Evolutionary conservation across 495 filamentous ascomycete genomes (phyloP).

Genomic region (Thozetella sp.): DNA sequence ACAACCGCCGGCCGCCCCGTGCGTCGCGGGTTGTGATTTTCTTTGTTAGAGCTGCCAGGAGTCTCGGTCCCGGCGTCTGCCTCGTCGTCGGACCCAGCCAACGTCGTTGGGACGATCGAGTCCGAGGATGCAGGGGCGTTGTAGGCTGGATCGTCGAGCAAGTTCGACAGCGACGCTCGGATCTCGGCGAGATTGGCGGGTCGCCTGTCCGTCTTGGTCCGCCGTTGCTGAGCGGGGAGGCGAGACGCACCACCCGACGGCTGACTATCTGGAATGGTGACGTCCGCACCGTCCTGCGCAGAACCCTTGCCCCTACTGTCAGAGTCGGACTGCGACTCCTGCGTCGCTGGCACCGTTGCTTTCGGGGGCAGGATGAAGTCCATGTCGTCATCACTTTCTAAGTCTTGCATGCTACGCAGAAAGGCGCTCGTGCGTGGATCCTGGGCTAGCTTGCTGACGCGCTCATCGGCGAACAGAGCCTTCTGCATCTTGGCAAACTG

Average conservation of each 20-base stretch:
- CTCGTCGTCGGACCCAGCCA: slow-evolving; percentile 39
- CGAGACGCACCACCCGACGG: slow-evolving; percentile 22
- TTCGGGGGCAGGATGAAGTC: slow-evolving; percentile 66
- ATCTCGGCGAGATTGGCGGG: slow-evolving; percentile 76
- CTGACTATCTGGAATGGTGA: slow-evolving; percentile 47
- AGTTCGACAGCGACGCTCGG: slow-evolving; percentile 74
- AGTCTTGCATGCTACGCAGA: slow-evolving; percentile 85
- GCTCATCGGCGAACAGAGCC: slow-evolving; percentile 86
- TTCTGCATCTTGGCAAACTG: slow-evolving; percentile 93
- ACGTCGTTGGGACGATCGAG: slow-evolving; percentile 47
- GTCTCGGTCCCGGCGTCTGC: slow-evolving; percentile 34
- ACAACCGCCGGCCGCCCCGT: slow-evolving; percentile 57
- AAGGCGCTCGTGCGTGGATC: slow-evolving; percentile 92
- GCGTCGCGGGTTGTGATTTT: slow-evolving; percentile 38
- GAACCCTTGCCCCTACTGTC: slow-evolving; percentile 13
- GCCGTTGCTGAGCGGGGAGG: slow-evolving; percentile 53
- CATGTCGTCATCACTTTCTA: slow-evolving; percentile 74
- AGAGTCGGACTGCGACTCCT: slow-evolving; percentile 38
- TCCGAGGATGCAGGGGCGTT: slow-evolving; percentile 11
- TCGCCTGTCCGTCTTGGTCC: slow-evolving; percentile 60
- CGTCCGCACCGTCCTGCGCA: slow-evolving; percentile 2
- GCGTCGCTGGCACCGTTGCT: slow-evolving; percentile 36
- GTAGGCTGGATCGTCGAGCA: slow-evolving; percentile 68
- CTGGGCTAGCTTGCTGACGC: slow-evolving; percentile 84
- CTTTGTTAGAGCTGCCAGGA: slow-evolving; percentile 30